Evolutionary conservation across 2,329 filamentous ascomycete genomes (phyloP).

Genomic region (Dactylellina parvicollis): DNA sequence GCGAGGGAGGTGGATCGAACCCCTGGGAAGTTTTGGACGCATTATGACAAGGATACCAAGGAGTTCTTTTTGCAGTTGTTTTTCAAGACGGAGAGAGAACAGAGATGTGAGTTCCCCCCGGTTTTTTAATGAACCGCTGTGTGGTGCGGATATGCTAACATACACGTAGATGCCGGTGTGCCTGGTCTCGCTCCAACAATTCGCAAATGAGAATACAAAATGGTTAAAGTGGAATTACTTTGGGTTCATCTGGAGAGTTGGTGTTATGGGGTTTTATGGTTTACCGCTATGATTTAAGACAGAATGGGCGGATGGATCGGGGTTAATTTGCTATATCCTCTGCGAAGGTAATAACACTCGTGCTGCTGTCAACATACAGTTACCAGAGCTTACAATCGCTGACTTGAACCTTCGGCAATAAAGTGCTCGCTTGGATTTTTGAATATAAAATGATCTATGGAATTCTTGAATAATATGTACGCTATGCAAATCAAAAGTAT

Average conservation of each 20-base stretch:
- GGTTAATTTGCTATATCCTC: slow-evolving; percentile 10
- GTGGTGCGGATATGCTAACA: slow-evolving; percentile 19
- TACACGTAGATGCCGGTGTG: slow-evolving; percentile 44
- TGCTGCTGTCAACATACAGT: slow-evolving; percentile 14
- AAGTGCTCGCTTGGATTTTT: slow-evolving; percentile 50
- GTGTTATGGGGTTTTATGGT: slow-evolving; percentile 21
- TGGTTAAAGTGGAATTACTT: background rate
- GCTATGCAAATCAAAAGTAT: too few relatives aligned
- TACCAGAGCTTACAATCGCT: slow-evolving; percentile 27
- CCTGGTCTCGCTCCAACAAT: slow-evolving; percentile 49
- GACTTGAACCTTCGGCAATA: slow-evolving; percentile 23
- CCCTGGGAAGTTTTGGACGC: slow-evolving; percentile 88
- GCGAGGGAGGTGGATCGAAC: slow-evolving; percentile 89
- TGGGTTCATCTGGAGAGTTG: too few relatives aligned
- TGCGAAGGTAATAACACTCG: slow-evolving; percentile 52
- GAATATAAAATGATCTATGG: background rate
- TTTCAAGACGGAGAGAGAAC: slow-evolving; percentile 98
- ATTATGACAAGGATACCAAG: slow-evolving; percentile 94
- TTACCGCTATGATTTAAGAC: slow-evolving; percentile 9
- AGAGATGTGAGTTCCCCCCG: slow-evolving; percentile 68
- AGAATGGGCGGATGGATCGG: slow-evolving; percentile 4
- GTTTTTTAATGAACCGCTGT: background rate
- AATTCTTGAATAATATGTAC: background rate
- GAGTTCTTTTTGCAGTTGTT: slow-evolving; percentile 98
- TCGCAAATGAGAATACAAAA: slow-evolving; percentile 32